A percentile compares a stretch with the other conserved stretches of the same genome.
These are phyloP conservation scores for Porogramme epimiltina DNA, from an alignment of 1,284 basidiomycete species.

Conservation along the genomic window DNA sequence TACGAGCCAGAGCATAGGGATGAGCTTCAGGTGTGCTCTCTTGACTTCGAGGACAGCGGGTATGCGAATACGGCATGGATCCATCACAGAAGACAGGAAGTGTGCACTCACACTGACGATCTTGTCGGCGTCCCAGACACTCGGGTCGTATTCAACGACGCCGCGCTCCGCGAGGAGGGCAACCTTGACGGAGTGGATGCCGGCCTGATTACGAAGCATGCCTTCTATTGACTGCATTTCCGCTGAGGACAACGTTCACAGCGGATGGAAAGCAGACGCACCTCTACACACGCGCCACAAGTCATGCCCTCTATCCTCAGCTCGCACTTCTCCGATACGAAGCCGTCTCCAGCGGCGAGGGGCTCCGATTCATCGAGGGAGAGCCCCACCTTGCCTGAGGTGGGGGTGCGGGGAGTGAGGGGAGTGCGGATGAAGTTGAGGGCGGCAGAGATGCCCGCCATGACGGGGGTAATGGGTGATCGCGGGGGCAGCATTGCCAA, in stretches of 20 bases:
- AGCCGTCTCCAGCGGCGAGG: constrained; percentile 30
- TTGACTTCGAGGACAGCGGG: neutral
- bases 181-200: constrained; percentile 88
- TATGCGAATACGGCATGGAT: neutral
- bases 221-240: constrained; percentile 82
- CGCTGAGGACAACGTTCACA: neutral
- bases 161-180: constrained; percentile 94
- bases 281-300: constrained; percentile 89
- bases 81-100: neutral
- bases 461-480: constrained; percentile 15
- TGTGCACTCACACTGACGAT: constrained; percentile 65
- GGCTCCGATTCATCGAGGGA: constrained; percentile 37
- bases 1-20: neutral
- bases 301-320: constrained; percentile 91
- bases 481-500: constrained; percentile 6
- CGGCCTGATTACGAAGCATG: constrained; percentile 82
- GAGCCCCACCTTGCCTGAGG: constrained; percentile 34
- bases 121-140: constrained; percentile 80
- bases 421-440: constrained; percentile 21
- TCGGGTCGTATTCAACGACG: constrained; percentile 85
- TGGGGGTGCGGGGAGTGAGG: constrained; percentile 1
- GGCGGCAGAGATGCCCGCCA: constrained; percentile 23
- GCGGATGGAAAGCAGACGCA: constrained; percentile 34
- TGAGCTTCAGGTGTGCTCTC: too few relatives aligned
- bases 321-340: constrained; percentile 55